Conservation (phyloP, 306 rosid genomes). For the Boehmeria nivea region DNA sequence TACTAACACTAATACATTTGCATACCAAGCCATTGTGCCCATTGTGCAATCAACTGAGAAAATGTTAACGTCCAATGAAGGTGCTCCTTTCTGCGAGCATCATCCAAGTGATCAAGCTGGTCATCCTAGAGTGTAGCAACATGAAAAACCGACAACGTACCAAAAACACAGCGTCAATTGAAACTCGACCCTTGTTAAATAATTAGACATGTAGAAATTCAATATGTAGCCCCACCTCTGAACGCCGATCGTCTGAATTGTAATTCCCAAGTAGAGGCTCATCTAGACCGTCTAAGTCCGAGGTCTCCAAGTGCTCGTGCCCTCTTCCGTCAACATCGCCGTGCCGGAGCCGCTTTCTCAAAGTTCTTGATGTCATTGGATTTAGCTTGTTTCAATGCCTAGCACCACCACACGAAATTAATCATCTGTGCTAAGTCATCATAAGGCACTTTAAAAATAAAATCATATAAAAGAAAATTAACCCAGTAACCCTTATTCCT, state of each 20-base stretch:
- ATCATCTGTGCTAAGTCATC: too few species aligned
- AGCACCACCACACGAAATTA: too few species aligned
- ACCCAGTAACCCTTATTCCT: too few species aligned
- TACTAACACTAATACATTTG: conserved; percentile 3
- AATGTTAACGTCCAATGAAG: conserved; percentile 79
- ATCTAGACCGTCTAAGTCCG: conserved; percentile 44
- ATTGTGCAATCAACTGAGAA: conserved; percentile 72
- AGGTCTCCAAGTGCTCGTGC: conserved; percentile 45
- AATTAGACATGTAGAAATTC: background rate
- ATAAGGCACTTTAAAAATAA: too few species aligned
- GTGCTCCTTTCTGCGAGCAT: conserved; percentile 65
- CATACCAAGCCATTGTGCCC: conserved; percentile 93
- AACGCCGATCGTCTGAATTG: conserved; percentile 29
- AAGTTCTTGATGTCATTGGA: conserved; percentile 63
- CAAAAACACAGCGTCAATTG: background rate
- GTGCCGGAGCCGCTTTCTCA: conserved; percentile 86
- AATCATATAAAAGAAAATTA: too few species aligned
- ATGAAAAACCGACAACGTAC: background rate
- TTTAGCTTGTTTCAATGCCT: too few species aligned
- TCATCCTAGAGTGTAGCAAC: conserved; percentile 25
- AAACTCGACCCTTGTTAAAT: too few species aligned
- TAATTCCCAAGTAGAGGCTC: conserved; percentile 62
- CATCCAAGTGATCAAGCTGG: conserved; percentile 62
- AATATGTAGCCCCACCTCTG: conserved; percentile 35
- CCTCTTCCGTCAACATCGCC: conserved; percentile 71